These are phyloP conservation scores for Aeschynomene evenia DNA, from an alignment of 306 rosid genomes.

Conservation along the genomic window DNA sequence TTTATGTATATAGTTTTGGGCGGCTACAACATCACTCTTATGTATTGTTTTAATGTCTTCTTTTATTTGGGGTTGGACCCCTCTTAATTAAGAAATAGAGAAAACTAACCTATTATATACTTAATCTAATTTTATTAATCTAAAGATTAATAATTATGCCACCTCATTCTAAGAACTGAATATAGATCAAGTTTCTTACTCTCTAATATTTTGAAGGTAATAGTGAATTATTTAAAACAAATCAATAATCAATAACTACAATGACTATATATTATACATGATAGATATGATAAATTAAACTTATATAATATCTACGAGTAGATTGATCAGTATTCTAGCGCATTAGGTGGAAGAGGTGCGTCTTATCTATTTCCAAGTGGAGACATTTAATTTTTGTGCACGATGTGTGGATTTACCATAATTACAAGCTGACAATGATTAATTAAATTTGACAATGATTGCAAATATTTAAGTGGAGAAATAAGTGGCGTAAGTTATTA, in stretches of 20 bases:
- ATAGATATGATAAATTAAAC: too few relatives aligned
- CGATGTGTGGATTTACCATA: background rate
- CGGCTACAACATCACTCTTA: slow-evolving; percentile 9
- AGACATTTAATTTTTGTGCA: background rate
- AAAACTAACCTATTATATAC: background rate
- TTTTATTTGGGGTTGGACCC: background rate
- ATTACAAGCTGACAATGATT: background rate
- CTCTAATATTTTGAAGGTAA: too few relatives aligned
- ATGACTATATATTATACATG: too few relatives aligned
- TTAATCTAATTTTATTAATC: background rate
- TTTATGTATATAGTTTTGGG: background rate
- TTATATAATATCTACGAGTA: too few relatives aligned
- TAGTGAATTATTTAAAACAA: too few relatives aligned
- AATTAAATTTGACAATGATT: background rate
- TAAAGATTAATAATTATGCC: too few relatives aligned
- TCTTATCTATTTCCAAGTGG: background rate
- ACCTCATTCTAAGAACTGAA: too few relatives aligned
- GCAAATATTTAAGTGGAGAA: background rate
- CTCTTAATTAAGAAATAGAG: slow-evolving; percentile 3
- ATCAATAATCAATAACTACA: too few relatives aligned
- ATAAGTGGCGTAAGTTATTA: background rate
- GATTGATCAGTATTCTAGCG: too few relatives aligned
- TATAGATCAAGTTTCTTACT: too few relatives aligned
- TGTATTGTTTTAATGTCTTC: background rate
- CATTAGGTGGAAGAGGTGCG: background rate